phyloP scores from a whole-genome alignment of 2,329 filamentous ascomycete genomes.

The Diplodia scrobiculata region DNA sequence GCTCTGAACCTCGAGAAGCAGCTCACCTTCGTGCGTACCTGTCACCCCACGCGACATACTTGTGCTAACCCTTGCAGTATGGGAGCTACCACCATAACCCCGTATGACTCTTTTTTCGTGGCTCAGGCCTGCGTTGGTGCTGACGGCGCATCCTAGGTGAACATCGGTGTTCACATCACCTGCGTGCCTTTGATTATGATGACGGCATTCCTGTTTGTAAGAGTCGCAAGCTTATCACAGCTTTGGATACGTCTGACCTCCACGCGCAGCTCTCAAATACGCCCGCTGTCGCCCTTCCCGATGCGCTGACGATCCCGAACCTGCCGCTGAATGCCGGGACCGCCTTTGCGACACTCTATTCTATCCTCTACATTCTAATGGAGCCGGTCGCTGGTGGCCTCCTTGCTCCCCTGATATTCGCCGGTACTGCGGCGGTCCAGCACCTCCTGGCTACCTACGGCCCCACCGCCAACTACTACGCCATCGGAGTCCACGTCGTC shows the following conservation, averaged over 20 bases:
- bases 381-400: conserved; percentile 88
- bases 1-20: conserved; percentile 77
- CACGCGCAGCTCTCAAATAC: conserved; percentile 58
- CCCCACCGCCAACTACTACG: conserved; percentile 63
- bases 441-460: conserved; percentile 68
- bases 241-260: background rate
- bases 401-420: conserved; percentile 74
- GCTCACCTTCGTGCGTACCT: conserved; percentile 71
- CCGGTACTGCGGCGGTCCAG: conserved; percentile 72
- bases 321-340: conserved; percentile 64
- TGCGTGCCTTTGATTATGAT: conserved; percentile 77
- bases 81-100: conserved; percentile 79
- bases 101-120: conserved; percentile 46
- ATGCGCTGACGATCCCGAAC: conserved; percentile 57
- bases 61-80: conserved; percentile 59
- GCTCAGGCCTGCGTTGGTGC: conserved; percentile 32
- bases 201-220: conserved; percentile 70
- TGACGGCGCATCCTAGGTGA: conserved; percentile 56
- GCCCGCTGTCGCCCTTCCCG: conserved; percentile 57
- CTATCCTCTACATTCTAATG: conserved; percentile 81
- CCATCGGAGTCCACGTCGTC: conserved; percentile 62
- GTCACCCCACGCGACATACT: conserved; percentile 2
- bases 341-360: conserved; percentile 63
- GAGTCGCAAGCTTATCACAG: conserved; percentile 36
- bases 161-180: conserved; percentile 75